phyloP scores from a whole-genome alignment of 495 filamentous ascomycete species.

The Aspergillus incahuasiensis region DNA sequence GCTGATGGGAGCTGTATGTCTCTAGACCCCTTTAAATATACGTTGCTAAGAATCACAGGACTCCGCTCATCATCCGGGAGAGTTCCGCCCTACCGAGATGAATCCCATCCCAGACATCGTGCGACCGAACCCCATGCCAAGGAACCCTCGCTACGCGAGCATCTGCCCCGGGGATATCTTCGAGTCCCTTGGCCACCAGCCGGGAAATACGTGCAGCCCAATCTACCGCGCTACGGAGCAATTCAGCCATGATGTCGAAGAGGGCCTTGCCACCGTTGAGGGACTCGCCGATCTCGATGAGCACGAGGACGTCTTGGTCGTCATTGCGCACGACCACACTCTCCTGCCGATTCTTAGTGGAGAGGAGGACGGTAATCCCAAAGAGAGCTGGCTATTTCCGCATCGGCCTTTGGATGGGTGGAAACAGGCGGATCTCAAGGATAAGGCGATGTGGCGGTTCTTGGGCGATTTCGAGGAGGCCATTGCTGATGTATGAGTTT shows the following conservation, averaged over 20 bases:
- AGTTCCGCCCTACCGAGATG: conserved; percentile 48
- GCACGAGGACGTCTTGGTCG: conserved; percentile 46
- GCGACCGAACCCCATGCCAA: not conserved
- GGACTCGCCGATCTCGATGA: conserved; percentile 47
- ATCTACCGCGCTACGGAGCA: conserved; percentile 11
- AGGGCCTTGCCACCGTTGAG: conserved; percentile 31
- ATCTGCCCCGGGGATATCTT: conserved; percentile 14
- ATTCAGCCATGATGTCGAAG: conserved; percentile 14
- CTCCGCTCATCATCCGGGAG: conserved; percentile 47
- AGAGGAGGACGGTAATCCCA: not conserved
- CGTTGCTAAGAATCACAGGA: conserved; percentile 12
- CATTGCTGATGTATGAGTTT: not conserved
- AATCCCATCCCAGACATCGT: conserved; percentile 18
- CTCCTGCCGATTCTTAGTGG: not conserved
- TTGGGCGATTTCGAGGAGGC: not conserved
- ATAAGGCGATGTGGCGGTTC: not conserved
- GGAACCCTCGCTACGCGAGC: not conserved
- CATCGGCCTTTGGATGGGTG: not conserved
- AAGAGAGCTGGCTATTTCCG: not conserved
- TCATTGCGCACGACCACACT: conserved; percentile 36
- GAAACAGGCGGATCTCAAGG: not conserved
- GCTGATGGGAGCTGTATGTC: conserved; percentile 35
- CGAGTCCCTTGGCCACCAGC: conserved; percentile 10
- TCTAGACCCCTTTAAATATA: not conserved
- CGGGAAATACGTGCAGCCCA: conserved; percentile 2